A percentile compares a stretch with the other conserved stretches of the same genome.
Conservation (phyloP, 179 eudicot species). For the Camellia oleifera region DNA sequence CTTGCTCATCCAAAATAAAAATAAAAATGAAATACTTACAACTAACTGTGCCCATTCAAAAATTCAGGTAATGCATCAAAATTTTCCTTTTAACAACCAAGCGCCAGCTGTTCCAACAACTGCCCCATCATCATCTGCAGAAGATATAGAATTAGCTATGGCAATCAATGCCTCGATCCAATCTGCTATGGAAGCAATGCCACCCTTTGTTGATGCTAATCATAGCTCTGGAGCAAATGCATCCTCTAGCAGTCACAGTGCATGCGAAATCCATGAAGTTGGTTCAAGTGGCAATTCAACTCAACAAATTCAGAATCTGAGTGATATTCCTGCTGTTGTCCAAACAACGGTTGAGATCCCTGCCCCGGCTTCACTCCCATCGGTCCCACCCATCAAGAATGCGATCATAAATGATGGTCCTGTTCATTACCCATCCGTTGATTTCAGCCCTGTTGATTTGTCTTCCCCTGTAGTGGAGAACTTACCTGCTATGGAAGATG, state of each 20-base stretch:
- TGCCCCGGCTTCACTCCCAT: conserved; percentile 41
- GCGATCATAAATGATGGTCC: conserved; percentile 46
- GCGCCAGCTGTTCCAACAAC: conserved; percentile 31
- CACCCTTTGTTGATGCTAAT: conserved; percentile 25
- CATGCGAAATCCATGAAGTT: conserved; percentile 29
- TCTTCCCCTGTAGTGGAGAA: conserved; percentile 23
- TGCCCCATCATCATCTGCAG: conserved; percentile 38
- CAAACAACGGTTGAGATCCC: conserved; percentile 24
- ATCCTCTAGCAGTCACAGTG: conserved; percentile 28
- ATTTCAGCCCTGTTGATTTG: conserved; percentile 29
- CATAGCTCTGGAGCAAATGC: conserved; percentile 36
- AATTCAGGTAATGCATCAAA: conserved; percentile 60
- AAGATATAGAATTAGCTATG: conserved; percentile 67
- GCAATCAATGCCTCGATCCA: conserved; percentile 73
- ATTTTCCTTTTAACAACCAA: conserved; percentile 57
- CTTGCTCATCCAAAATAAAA: neutral
- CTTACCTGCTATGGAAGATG: conserved; percentile 22
- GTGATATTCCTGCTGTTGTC: conserved; percentile 14
- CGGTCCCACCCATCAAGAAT: conserved; percentile 62
- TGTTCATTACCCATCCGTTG: conserved; percentile 71
- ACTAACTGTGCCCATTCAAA: neutral
- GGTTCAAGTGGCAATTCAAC: conserved; percentile 36
- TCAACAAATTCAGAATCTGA: conserved; percentile 17
- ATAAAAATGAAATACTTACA: neutral
- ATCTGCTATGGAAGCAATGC: conserved; percentile 46